Evolutionary conservation across 2,329 filamentous ascomycete genomes (phyloP).

Genomic region (Diaporthe longicolla): DNA sequence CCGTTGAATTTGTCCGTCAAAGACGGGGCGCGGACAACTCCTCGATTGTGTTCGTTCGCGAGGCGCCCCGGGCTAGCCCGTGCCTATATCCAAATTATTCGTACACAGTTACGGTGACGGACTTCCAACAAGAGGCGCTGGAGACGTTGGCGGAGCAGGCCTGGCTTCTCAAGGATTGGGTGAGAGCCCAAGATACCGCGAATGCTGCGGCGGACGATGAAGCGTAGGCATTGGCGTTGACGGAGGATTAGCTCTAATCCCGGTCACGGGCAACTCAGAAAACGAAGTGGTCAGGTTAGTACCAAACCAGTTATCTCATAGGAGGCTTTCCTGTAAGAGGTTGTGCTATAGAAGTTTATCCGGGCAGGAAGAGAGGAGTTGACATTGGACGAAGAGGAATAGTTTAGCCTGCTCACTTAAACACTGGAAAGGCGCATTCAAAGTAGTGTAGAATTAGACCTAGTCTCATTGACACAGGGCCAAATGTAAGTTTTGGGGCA

Average conservation of each 20-base stretch:
- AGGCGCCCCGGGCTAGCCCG: rapidly evolving
- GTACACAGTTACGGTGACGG: background rate
- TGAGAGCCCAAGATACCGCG: no score
- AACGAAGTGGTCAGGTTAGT: no score
- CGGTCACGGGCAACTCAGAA: background rate
- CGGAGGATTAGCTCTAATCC: background rate
- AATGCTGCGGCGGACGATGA: background rate
- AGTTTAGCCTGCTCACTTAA: background rate
- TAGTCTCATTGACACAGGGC: background rate
- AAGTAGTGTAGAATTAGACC: background rate
- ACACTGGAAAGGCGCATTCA: no score
- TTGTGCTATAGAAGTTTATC: no score
- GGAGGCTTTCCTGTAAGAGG: no score
- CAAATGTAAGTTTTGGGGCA: background rate
- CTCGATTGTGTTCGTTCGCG: background rate
- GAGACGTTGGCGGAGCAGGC: background rate
- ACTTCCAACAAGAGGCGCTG: background rate
- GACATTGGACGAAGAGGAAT: no score
- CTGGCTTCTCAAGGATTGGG: background rate
- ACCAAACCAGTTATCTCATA: no score
- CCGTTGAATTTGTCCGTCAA: background rate
- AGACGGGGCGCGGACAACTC: background rate
- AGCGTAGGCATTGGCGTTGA: background rate
- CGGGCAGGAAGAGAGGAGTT: no score
- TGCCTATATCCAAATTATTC: no score